Base-by-base conservation (phyloP, 139 green algal genomes). In the Volvox reticuliferus region DNA sequence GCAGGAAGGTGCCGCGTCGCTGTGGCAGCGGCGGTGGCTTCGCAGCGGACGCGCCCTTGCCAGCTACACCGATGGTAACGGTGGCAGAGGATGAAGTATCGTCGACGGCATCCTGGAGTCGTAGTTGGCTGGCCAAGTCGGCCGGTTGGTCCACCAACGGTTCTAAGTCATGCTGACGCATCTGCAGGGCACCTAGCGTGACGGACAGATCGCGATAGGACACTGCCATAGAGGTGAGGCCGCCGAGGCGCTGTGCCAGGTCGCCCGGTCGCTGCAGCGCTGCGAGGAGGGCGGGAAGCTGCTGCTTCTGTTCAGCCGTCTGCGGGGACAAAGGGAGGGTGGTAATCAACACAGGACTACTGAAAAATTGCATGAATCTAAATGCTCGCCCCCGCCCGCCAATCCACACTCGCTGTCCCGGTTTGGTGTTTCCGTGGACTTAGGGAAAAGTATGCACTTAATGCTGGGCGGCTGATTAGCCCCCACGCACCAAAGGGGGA, bases 121-220 rank as follows among this genome's bases (percentile, higher is more conserved):
- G 30, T 18, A 79, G 71, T 32, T 79, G 71, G 71, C 71, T 79
- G 36, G 78, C 36, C 17, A 67, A 26, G 79, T 88, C 82, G 33
- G 36, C 84, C 3, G 37, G 62, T 32, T 14, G 0, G n/a, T 28
- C 71, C 0, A 55, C n/a, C 18, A 82, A 44, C 0, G 85, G 44
- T n/a, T 71, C 44, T 18, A 82, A 18, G 26, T 50, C 44, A 14
- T 63, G 22, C 0, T 89, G 22, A n/a, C 71, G 69, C 44, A 79
- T 44, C 24, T 83, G 28, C 30, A 90, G 86, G 5, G 86, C 55
- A 44, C 35, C 32, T 16, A 84, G 19, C 12, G 30, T 2, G 5
- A 90, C 12, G 50, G 73, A 36, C 12, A 90, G 50, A 75, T 90
- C 86, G 30, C 86, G 86, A 55, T 76, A 90, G 30, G 86, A 84